Percentiles rank a stretch among this genome's conserved stretches.
These are phyloP conservation scores for Wickerhamomyces sp. DNA, from an alignment of 1,139 yeast species.

Conservation along the genomic window DNA sequence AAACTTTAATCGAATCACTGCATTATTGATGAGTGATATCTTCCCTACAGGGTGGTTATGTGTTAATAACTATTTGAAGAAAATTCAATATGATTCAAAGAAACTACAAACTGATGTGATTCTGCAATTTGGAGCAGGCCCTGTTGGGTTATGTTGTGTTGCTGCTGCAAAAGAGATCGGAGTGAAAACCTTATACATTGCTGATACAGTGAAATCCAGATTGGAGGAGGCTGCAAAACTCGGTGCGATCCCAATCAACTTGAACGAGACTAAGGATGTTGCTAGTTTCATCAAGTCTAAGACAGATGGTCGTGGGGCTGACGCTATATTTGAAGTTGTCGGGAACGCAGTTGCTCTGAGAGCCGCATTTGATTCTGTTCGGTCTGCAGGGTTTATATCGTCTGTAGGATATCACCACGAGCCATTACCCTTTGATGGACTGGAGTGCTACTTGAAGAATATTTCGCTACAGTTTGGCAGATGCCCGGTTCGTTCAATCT, in stretches of 20 bases:
- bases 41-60: constrained; percentile 66
- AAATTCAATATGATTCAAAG: constrained; percentile 27
- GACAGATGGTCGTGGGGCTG: constrained; percentile 59
- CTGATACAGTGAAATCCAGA: constrained; percentile 69
- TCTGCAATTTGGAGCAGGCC: constrained; percentile 60
- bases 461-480: constrained; percentile 59
- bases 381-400: constrained; percentile 56
- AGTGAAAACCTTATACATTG: constrained; percentile 76
- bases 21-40: constrained; percentile 62
- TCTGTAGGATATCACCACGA: constrained; percentile 64
- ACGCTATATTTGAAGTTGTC: constrained; percentile 73
- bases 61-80: constrained; percentile 41
- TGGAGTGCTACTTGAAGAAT: constrained; percentile 56
- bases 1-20: constrained; percentile 39
- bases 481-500: constrained; percentile 58
- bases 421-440: constrained; percentile 51
- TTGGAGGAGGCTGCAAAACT: constrained; percentile 50
- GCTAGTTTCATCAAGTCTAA: constrained; percentile 17
- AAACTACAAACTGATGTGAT: constrained; percentile 29
- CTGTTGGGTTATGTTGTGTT: constrained; percentile 66
- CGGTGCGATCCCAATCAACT: constrained; percentile 66
- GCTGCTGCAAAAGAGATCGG: constrained; percentile 78
- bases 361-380: constrained; percentile 48
- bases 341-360: constrained; percentile 64
- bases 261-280: constrained; percentile 53